Percentiles rank a stretch among this genome's conserved stretches.
Conservation (phyloP, 345 rosid genomes). For the Cardamine resedifolia region DNA sequence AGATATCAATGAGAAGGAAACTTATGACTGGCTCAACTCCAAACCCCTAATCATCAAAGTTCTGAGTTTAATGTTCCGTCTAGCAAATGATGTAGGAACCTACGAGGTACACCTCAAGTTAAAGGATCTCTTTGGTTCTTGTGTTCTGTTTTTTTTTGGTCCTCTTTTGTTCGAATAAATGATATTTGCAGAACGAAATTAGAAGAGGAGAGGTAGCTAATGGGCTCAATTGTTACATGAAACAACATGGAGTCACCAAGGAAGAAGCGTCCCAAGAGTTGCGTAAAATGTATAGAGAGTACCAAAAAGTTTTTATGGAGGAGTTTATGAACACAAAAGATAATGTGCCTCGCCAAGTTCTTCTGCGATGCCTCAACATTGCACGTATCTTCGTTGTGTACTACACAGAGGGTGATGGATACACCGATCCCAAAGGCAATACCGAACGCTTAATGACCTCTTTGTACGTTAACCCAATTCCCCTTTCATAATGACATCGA, state of each 20-base stretch:
- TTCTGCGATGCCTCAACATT: neutral
- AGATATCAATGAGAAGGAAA: neutral
- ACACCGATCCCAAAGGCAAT: slow-evolving; percentile 8
- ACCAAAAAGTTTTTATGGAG: slow-evolving; percentile 1
- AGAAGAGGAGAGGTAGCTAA: slow-evolving; percentile 27
- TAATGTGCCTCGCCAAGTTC: neutral
- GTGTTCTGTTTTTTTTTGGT: neutral
- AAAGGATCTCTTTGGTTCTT: neutral
- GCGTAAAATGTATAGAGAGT: neutral
- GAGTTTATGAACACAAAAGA: slow-evolving; percentile 7
- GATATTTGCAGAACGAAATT: neutral
- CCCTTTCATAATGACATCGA: neutral
- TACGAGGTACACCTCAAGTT: neutral
- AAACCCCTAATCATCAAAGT: neutral
- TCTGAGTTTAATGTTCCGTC: neutral
- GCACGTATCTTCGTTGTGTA: neutral
- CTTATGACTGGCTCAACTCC: neutral
- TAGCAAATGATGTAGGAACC: slow-evolving; percentile 6
- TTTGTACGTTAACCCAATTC: slow-evolving; percentile 5
- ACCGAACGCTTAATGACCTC: neutral
- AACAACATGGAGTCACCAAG: slow-evolving; percentile 17
- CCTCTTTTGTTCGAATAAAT: neutral
- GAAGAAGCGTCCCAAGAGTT: neutral
- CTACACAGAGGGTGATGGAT: slow-evolving; percentile 29
- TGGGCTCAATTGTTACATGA: slow-evolving; percentile 23